Conservation (phyloP, 805 yeast species). For the Blastobotrys peoriensis region DNA sequence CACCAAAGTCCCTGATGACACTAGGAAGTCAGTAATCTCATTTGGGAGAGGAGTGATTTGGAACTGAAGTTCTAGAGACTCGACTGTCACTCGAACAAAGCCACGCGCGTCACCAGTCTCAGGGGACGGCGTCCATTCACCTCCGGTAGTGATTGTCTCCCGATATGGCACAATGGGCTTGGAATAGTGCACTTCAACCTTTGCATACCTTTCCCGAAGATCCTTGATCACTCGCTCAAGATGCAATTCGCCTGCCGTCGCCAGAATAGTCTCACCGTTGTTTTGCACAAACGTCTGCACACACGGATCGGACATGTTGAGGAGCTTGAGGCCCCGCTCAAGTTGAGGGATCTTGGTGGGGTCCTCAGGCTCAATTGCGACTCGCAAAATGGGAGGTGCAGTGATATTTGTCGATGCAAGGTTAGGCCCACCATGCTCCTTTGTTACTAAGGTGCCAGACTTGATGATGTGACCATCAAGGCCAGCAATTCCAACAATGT, state of each 20-base stretch:
- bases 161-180: constrained; percentile 93
- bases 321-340: constrained; percentile 68
- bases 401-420: constrained; percentile 68
- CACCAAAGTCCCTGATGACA: constrained; percentile 41
- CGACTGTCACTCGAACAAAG: constrained; percentile 42
- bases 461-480: constrained; percentile 75
- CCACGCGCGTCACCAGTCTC: constrained; percentile 21
- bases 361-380: constrained; percentile 91
- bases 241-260: constrained; percentile 96
- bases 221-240: constrained; percentile 92
- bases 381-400: constrained; percentile 88
- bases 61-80: constrained; percentile 39
- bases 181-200: constrained; percentile 76
- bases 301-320: constrained; percentile 91
- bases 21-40: constrained; percentile 43
- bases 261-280: constrained; percentile 86
- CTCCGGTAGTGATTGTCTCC: constrained; percentile 65
- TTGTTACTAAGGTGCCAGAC: constrained; percentile 72
- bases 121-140: constrained; percentile 27
- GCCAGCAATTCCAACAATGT: constrained; percentile 91
- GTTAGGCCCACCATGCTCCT: constrained; percentile 57
- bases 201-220: constrained; percentile 84
- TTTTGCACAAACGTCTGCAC: constrained; percentile 82
- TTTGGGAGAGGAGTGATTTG: constrained; percentile 51
- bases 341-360: constrained; percentile 72